Evolutionary conservation across 2,329 filamentous ascomycete species (phyloP).

Genomic region (Colletotrichum noveboracense): DNA sequence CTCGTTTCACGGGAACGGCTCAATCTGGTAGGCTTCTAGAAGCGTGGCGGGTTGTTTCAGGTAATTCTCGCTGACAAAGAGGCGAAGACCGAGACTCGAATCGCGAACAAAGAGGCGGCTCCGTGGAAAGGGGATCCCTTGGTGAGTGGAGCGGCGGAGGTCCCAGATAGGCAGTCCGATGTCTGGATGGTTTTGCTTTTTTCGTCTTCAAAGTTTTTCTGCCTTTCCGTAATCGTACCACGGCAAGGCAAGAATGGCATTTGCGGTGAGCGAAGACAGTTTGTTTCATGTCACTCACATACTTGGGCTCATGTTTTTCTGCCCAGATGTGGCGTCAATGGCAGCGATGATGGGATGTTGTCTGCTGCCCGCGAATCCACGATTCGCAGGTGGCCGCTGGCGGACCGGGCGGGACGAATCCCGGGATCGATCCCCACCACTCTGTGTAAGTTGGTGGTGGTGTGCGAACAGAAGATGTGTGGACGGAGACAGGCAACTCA

Average conservation of each 20-base stretch:
- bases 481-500: neutral
- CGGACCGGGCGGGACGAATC: constrained; percentile 10
- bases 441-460: neutral
- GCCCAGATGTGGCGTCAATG: neutral
- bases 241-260: neutral
- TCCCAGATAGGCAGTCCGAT: neutral
- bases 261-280: neutral
- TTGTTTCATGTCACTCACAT: constrained; percentile 15
- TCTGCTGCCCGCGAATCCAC: constrained; percentile 1
- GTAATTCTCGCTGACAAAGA: neutral
- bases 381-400: constrained; percentile 6
- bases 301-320: neutral
- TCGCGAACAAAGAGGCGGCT: neutral
- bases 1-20: constrained; percentile 3
- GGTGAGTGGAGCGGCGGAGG: neutral
- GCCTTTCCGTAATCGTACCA: neutral
- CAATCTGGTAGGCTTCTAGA: constrained; percentile 18
- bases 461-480: neutral
- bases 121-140: neutral
- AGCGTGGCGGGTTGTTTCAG: constrained; percentile 7
- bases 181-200: neutral
- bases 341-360: neutral
- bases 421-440: constrained; percentile 13
- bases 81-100: neutral
- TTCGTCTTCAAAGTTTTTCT: neutral